Base-by-base conservation (phyloP, 257 asterid genomes). In the Sherardia arvensis region DNA sequence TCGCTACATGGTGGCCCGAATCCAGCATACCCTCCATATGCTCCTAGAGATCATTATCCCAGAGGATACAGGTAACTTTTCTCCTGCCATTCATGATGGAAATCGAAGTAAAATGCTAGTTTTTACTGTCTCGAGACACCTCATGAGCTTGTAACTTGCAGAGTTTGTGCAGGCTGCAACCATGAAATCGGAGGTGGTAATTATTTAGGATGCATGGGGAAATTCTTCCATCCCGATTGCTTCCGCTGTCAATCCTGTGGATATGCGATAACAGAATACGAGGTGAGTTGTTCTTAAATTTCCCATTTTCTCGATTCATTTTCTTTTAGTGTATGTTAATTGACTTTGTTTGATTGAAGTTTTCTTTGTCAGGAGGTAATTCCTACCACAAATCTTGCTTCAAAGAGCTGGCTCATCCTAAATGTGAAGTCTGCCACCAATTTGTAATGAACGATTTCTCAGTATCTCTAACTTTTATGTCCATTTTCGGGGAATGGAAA, bases 171-270 rank as follows among this genome's bases (percentile, higher is more conserved):
- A 29, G 94, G 99, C 65, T 93, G 99, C 78, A 79, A 85, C 62
- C 84, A 71, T n/a, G 95, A 82, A 29, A 93, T 93, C 47, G 94
- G 85, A 18, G 71, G 76, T 67, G 95, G 96, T 36, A 90, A 78
- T 72, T 90, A 90, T 70, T 76, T 93, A 62, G 99, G 99, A 68
- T 90, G 95, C 87, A 93, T 90, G 97, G 95, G 97, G 49, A 76
- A 67, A 8, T 87, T 81, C 66, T 93, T 77, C 73, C 99, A 93
- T 67, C 97, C 97, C 18, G 86, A 85, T 69, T 93, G 96, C 83
- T 93, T 93, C 54, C 79, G 88, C 55, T 93, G 97, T 61, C 86
- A 71, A 63, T 79, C 96, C 7, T 93, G 99, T 70, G 73, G 84
- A 64, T 76, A 63, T 69, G 85, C 94, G n/a, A 93, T 93, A 62